Evolutionary conservation across 768 basidiomycete species (phyloP), one percentile per base, ranked within the genome.

Genomic region (Amanita phalloides): DNA sequence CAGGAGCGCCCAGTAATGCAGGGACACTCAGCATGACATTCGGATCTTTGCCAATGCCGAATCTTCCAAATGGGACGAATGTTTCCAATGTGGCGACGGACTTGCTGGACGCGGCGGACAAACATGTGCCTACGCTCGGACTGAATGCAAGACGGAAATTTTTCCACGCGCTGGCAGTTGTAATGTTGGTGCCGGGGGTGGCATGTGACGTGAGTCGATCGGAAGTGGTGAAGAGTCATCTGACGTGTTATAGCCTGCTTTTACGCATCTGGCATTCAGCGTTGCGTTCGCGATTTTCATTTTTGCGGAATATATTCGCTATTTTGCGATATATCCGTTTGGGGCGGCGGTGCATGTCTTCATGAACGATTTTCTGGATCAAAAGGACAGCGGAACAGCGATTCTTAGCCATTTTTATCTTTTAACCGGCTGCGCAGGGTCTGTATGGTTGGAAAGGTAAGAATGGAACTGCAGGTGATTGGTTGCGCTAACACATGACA

Each of bases 381-480:
- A 85, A 59, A 90, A 90, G 68, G 96, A 99, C 66, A 78, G 84
- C 46, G 96, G 96, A 3, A 95, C 94, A 9, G 96, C 93, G 25
- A 94, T 99, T 59, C 67, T 99, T 58, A 94, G 92, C 61, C 96
- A 99, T 68, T 99, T 99, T 63, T 99, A 97, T 69, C 71, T 99
- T 42, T 71, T 99, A 49, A 94, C 91, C 0, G 96, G 96, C 2
- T 97, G 95, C 65, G 94, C 96, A 5, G 84, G 88, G 6, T 84
- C 89, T 13, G 64, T 98, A 20, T 99, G 96, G 96, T 77, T 99
- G 45, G 96, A 98, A 71, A 89, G 90, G 84, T 90, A 62, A 61
- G 86, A 13, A 41, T 30, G 32, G 35, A 14, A 45, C 42, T 41
- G 48, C 30, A 54, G 49, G 28, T 49, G 11, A 23, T 43, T 37